phyloP scores from a whole-genome alignment of 371 early-diverging fungal genomes.

The Mucor irregularis region DNA sequence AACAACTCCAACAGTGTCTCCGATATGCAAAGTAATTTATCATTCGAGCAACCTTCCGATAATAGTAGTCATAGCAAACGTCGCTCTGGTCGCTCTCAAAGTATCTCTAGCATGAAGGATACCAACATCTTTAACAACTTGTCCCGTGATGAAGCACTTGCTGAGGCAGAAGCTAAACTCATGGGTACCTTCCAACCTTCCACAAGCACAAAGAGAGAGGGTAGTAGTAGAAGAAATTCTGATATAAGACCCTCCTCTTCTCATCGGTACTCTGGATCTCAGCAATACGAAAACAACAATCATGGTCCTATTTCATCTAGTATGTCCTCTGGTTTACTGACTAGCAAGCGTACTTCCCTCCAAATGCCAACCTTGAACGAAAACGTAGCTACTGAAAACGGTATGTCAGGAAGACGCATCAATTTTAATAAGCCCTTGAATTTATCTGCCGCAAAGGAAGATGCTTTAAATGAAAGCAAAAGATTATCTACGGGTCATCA shows the following conservation, averaged over 20 bases:
- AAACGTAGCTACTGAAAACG: constrained; percentile 14
- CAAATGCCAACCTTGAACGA: constrained; percentile 34
- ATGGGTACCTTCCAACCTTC: constrained; percentile 45
- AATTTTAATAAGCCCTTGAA: constrained; percentile 45
- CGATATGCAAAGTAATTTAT: constrained; percentile 26
- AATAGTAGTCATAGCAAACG: no score
- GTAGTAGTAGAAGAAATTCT: not conserved
- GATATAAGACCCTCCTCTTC: constrained; percentile 10
- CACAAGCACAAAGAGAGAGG: constrained; percentile 3
- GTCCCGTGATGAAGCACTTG: constrained; percentile 38
- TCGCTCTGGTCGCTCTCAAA: constrained; percentile 18
- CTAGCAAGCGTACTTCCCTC: constrained; percentile 9
- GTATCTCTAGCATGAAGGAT: not conserved
- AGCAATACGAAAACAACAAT: constrained; percentile 10
- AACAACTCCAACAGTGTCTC: constrained; percentile 10
- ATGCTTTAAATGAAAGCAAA: not conserved
- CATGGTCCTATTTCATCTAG: not conserved
- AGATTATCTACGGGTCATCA: constrained; percentile 12
- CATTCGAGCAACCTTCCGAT: not conserved
- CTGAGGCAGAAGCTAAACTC: constrained; percentile 52
- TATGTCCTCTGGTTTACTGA: not conserved
- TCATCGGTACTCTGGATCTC: constrained; percentile 40
- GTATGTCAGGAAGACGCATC: constrained; percentile 5
- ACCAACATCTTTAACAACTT: constrained; percentile 4
- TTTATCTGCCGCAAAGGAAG: constrained; percentile 4